Base-by-base conservation (phyloP, 2,329 filamentous ascomycete genomes). In the Colletotrichum siamense region DNA sequence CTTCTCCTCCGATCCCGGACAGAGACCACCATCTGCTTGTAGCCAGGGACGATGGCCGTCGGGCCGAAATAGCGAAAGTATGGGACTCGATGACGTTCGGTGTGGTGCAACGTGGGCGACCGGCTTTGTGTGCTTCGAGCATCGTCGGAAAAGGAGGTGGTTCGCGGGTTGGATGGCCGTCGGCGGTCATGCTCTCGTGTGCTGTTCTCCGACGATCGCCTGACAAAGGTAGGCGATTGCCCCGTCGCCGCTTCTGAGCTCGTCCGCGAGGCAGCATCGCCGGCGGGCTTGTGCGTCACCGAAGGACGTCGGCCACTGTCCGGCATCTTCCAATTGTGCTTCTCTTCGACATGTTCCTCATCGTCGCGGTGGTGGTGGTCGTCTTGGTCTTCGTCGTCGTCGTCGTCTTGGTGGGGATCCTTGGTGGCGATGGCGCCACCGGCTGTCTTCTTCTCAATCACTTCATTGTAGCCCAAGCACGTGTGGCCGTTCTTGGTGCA, bases 21-120 rank as follows among this genome's bases (percentile, higher is more conserved):
- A 70, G 94, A 93, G 75, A 94, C 93, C 30, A 98, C 95, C 95
- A 98, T 98, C 83, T 98, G 95, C 84, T 98, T 98, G 86, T 96
- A 98, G 26, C 95, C 95, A 2, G 95, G 95, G 69, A 97, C 95
- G 81, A 98, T 98, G 77, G 95, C 96, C 1, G 96, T 98, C 0
- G 95, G 95, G 0, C 95, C 96, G 82, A 98, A 97, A 84, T 97
- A 98, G 76, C 96, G 90, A 81, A 98, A 98, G 83, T 97, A 98
- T 0, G 95, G 95, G 78, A 98, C 95, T 70, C 94, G 91, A 81
- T 94, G 88, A 77, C 91, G 88, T 82, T 90, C 88, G 34, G 87
- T 84, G 79, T 90, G 87, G 77, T 90, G 86, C 66, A 88, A 84
- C 13, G 86, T 80, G 2, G 89, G 88, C 26, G 89, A 90, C 32